These are phyloP conservation scores for Ganoderma leucocontextum DNA, from an alignment of 1,284 basidiomycete species.

Conservation along the genomic window DNA sequence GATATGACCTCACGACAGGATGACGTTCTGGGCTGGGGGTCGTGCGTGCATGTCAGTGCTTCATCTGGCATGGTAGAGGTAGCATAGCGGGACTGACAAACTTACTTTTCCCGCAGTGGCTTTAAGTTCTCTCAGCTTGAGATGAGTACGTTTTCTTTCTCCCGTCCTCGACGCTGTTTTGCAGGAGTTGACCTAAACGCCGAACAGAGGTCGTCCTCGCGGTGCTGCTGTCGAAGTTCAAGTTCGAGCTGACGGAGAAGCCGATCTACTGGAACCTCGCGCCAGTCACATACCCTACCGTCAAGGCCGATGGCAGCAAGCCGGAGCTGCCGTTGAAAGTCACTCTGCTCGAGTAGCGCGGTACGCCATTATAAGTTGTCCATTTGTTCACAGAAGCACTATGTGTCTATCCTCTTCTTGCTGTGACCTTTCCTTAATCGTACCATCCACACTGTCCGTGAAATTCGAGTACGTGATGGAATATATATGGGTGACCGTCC, in stretches of 20 bases:
- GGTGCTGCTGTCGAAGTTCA: constrained; percentile 26
- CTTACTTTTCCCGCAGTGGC: background rate
- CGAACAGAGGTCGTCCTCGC: constrained; percentile 31
- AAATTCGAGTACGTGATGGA: too few species aligned
- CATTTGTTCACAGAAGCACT: too few species aligned
- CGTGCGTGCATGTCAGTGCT: constrained; percentile 17
- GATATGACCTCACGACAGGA: background rate
- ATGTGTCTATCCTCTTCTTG: too few species aligned
- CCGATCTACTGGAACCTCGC: constrained; percentile 29
- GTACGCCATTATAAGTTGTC: background rate
- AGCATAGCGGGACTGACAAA: constrained; percentile 19
- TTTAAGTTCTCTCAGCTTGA: constrained; percentile 19
- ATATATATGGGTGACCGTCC: too few species aligned
- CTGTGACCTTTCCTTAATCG: too few species aligned
- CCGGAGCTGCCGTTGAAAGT: constrained; percentile 17
- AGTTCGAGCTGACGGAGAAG: constrained; percentile 24
- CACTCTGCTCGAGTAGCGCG: constrained; percentile 39
- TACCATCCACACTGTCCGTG: too few species aligned
- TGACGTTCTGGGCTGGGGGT: constrained; percentile 10
- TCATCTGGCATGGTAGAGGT: constrained; percentile 10
- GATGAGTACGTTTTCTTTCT: constrained; percentile 4
- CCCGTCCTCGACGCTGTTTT: background rate
- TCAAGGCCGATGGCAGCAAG: background rate
- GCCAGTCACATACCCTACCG: constrained; percentile 23
- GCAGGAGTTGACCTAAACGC: background rate